Percentiles rank a stretch among this genome's conserved stretches.
Conservation (phyloP, 1,284 basidiomycete genomes). For the Ustilago cynodontis region DNA sequence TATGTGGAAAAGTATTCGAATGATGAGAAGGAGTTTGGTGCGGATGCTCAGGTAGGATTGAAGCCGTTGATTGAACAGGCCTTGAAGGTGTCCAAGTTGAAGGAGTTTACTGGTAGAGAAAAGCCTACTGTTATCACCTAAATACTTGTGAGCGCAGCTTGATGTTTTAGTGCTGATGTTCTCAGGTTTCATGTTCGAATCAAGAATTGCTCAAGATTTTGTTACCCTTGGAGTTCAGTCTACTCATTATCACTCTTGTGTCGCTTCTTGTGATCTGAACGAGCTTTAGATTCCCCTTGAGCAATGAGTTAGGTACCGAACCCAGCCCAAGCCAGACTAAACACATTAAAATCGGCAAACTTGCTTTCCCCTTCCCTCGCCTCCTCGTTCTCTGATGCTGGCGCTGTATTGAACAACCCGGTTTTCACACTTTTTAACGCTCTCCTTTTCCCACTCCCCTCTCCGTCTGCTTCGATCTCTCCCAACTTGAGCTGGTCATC, state of each 20-base stretch:
- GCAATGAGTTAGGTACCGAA: constrained; percentile 60
- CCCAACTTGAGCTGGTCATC: neutral
- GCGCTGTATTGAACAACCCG: constrained; percentile 19
- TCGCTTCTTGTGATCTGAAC: no score
- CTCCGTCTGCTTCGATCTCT: neutral
- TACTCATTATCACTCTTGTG: no score
- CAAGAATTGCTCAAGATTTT: neutral
- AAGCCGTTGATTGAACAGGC: constrained; percentile 96
- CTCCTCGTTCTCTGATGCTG: neutral
- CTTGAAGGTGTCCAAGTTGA: constrained; percentile 82
- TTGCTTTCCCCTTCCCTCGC: constrained; percentile 3
- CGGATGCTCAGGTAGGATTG: constrained; percentile 87
- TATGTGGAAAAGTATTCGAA: constrained; percentile 82
- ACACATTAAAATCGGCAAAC: constrained; percentile 58
- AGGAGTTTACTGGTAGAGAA: constrained; percentile 85
- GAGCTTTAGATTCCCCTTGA: neutral
- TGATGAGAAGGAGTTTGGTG: constrained; percentile 79
- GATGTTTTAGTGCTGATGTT: no score
- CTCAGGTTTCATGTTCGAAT: neutral
- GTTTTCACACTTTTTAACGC: constrained; percentile 9
- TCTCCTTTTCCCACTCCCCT: neutral
- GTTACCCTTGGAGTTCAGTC: neutral
- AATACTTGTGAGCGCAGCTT: neutral
- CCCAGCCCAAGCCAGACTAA: constrained; percentile 67
- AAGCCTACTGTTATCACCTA: constrained; percentile 95